Conservation (phyloP, 768 basidiomycete genomes). For the Boletus reticulatus region DNA sequence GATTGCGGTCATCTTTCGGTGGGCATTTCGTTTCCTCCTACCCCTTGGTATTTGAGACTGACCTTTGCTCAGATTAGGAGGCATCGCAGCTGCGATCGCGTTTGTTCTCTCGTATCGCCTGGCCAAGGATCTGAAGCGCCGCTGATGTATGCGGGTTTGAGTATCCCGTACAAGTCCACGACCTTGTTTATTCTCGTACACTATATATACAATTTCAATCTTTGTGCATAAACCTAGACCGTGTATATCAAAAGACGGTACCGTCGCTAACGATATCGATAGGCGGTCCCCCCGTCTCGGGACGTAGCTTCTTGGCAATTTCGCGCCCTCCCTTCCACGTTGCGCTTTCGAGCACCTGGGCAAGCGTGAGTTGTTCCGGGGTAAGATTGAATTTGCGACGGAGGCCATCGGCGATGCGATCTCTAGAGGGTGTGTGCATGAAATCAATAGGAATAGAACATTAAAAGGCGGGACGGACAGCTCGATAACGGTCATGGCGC, state of each 20-base stretch:
- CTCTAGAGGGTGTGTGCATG: constrained; percentile 41
- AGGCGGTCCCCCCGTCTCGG: constrained; percentile 74
- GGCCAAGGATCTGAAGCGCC: constrained; percentile 48
- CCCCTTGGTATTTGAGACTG: too few species aligned
- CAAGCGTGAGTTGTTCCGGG: constrained; percentile 40
- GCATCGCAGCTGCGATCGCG: constrained; percentile 51
- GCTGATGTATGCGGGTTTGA: neutral
- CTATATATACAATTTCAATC: neutral
- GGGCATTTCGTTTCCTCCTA: neutral
- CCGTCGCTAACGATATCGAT: constrained; percentile 75
- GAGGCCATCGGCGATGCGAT: constrained; percentile 73
- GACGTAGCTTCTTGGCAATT: constrained; percentile 78
- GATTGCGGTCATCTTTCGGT: constrained; percentile 83
- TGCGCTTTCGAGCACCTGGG: constrained; percentile 90
- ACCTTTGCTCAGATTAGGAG: constrained; percentile 46
- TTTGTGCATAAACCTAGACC: neutral
- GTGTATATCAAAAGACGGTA: neutral
- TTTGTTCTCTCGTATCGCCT: constrained; percentile 55
- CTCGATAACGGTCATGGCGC: constrained; percentile 92
- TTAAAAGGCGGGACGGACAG: constrained; percentile 47
- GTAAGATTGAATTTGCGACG: constrained; percentile 52
- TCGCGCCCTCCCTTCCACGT: constrained; percentile 98
- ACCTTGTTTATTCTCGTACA: neutral
- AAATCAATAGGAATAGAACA: neutral
- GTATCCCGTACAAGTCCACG: neutral